These are phyloP conservation scores for Aspergillus tamarii DNA, from an alignment of 2,329 filamentous ascomycete genomes.

Conservation along the genomic window DNA sequence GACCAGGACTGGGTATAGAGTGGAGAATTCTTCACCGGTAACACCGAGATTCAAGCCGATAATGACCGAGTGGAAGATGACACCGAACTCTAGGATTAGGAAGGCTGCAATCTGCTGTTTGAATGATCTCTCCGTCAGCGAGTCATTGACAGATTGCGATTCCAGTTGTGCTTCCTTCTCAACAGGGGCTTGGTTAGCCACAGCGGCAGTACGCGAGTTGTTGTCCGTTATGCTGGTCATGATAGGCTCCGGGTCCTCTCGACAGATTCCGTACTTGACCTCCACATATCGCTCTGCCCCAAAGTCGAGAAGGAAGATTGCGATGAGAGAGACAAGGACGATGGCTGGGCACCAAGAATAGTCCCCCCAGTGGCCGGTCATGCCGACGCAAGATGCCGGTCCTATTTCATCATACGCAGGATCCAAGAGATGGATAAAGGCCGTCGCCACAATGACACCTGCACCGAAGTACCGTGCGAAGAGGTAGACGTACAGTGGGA, in stretches of 20 bases:
- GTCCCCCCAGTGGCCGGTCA: slow-evolving; percentile 57
- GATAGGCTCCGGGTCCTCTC: slow-evolving; percentile 21
- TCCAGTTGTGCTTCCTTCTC: not conserved
- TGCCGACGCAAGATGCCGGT: slow-evolving; percentile 53
- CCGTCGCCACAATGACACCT: slow-evolving; percentile 53
- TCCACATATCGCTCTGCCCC: slow-evolving; percentile 56
- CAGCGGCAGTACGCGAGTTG: not conserved
- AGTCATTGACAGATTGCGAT: not conserved
- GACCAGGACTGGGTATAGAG: slow-evolving; percentile 62
- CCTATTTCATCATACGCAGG: slow-evolving; percentile 51
- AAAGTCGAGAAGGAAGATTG: slow-evolving; percentile 57
- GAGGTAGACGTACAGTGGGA: slow-evolving; percentile 50
- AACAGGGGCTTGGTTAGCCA: not conserved
- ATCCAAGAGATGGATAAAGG: slow-evolving; percentile 53
- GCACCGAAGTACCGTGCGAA: slow-evolving; percentile 53
- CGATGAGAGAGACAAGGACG: slow-evolving; percentile 51
- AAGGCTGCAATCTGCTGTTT: slow-evolving; percentile 44
- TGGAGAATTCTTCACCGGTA: slow-evolving; percentile 58
- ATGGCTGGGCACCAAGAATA: slow-evolving; percentile 60
- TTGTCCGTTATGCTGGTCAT: slow-evolving; percentile 18
- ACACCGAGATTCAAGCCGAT: slow-evolving; percentile 66
- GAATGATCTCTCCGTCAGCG: slow-evolving; percentile 32
- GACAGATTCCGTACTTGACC: slow-evolving; percentile 48
- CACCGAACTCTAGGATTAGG: slow-evolving; percentile 60
- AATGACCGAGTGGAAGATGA: slow-evolving; percentile 67